Percentiles rank a stretch among this genome's conserved stretches.
Evolutionary conservation across 1,284 basidiomycete species (phyloP).

Genomic region (Cryptococcus hybrid): DNA sequence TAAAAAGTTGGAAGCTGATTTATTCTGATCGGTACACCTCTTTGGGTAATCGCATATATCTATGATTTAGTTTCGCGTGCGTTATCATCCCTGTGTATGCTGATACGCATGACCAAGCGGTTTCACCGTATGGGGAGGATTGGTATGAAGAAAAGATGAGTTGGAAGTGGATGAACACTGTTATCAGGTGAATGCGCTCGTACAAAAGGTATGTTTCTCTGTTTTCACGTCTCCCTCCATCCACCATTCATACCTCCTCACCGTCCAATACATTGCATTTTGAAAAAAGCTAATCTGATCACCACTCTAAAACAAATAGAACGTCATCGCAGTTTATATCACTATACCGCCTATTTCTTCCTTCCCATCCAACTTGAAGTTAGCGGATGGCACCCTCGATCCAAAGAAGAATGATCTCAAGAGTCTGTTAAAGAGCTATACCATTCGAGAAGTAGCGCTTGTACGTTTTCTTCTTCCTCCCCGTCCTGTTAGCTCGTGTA

Average conservation of each 20-base stretch:
- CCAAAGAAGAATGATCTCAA: constrained; percentile 57
- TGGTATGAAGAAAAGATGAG: constrained; percentile 67
- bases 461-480: constrained; percentile 18
- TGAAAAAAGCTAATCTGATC: background rate
- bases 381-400: constrained; percentile 54
- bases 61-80: constrained; percentile 70
- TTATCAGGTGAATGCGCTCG: constrained; percentile 97
- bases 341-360: constrained; percentile 74
- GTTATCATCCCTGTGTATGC: constrained; percentile 87
- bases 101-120: constrained; percentile 64
- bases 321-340: constrained; percentile 82
- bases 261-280: constrained; percentile 1
- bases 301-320: constrained; percentile 55
- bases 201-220: constrained; percentile 71
- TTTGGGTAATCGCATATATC: background rate
- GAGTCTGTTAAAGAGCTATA: constrained; percentile 64
- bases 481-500: too few relatives aligned
- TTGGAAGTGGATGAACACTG: constrained; percentile 96
- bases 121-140: constrained; percentile 47
- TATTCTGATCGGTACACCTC: background rate
- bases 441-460: constrained; percentile 79
- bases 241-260: background rate
- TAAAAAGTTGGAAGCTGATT: background rate
- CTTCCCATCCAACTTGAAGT: constrained; percentile 51
- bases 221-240: background rate